These are phyloP conservation scores for Epithemia pelagica DNA, from an alignment of 108 stramenopile genomes.

Conservation along the genomic window DNA sequence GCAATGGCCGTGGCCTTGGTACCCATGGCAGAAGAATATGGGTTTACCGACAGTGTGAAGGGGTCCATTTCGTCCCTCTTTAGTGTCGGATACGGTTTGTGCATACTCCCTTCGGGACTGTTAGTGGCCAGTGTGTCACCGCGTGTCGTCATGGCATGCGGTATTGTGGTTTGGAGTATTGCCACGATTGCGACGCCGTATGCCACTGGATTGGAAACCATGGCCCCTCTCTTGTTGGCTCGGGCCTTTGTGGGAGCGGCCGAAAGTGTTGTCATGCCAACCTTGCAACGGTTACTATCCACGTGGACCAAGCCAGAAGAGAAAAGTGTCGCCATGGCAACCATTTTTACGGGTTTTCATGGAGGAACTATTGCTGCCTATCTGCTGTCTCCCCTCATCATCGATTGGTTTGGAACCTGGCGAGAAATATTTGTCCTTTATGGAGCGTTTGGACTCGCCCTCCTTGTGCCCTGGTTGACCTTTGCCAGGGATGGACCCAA, in stretches of 20 bases:
- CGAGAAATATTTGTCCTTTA: conserved; percentile 66
- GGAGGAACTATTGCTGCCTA: conserved; percentile 79
- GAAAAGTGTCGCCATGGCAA: conserved; percentile 59
- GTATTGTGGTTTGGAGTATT: conserved; percentile 59
- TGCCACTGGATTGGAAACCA: conserved; percentile 17
- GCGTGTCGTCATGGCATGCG: conserved; percentile 43
- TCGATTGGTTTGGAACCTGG: conserved; percentile 65
- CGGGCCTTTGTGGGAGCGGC: conserved; percentile 73
- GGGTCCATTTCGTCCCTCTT: conserved; percentile 76
- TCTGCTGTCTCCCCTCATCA: conserved; percentile 56
- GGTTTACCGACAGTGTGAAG: conserved; percentile 71
- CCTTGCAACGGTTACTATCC: conserved; percentile 68
- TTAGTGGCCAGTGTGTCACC: conserved; percentile 42
- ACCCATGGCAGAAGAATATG: conserved; percentile 72
- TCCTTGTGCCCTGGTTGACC: conserved; percentile 69
- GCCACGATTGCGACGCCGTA: conserved; percentile 68
- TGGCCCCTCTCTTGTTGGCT: conserved; percentile 46
- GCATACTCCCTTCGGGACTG: conserved; percentile 73
- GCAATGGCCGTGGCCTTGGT: conserved; percentile 88
- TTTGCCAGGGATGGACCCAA: conserved; percentile 58
- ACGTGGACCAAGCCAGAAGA: conserved; percentile 65
- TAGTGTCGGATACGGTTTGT: conserved; percentile 74
- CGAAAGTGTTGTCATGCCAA: conserved; percentile 76
- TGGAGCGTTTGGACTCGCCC: conserved; percentile 58
- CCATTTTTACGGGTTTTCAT: conserved; percentile 71